phyloP scores from a whole-genome alignment of 805 yeast genomes.

The Saccharomycopsis synnaedendra region DNA sequence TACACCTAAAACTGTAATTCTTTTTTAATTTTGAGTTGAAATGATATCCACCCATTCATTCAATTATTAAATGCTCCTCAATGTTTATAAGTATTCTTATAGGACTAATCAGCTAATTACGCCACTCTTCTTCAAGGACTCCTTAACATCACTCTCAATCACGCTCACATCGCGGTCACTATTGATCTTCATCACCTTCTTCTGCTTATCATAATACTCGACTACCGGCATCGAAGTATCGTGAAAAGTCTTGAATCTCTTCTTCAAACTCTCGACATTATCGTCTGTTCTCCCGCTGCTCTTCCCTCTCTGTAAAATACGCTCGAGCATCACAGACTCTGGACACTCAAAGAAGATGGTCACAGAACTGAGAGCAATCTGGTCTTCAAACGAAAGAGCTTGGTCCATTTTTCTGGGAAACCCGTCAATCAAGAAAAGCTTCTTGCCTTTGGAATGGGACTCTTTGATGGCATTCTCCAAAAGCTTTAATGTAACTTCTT shows the following conservation, averaged over 20 bases:
- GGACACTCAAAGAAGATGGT: slow-evolving; percentile 76
- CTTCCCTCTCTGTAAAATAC: slow-evolving; percentile 84
- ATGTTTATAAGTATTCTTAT: background rate
- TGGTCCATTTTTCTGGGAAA: slow-evolving; percentile 99
- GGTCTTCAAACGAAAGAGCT: slow-evolving; percentile 82
- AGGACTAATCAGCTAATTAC: slow-evolving; percentile 17
- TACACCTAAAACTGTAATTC: too few relatives aligned
- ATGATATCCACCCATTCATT: too few relatives aligned
- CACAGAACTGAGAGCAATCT: slow-evolving; percentile 58
- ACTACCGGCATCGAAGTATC: slow-evolving; percentile 94
- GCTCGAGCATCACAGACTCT: slow-evolving; percentile 68
- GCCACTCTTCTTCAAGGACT: slow-evolving; percentile 37
- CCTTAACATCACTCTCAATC: slow-evolving; percentile 61
- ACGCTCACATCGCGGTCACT: slow-evolving; percentile 76
- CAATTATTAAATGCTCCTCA: background rate
- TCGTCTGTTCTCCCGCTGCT: slow-evolving; percentile 93
- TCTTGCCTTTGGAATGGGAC: slow-evolving; percentile 34
- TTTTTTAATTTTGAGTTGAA: too few relatives aligned
- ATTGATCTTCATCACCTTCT: slow-evolving; percentile 62
- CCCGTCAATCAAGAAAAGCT: slow-evolving; percentile 79
- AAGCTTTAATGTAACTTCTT: slow-evolving; percentile 75
- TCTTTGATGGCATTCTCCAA: slow-evolving; percentile 69
- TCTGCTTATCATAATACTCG: slow-evolving; percentile 62
- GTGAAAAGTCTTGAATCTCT: slow-evolving; percentile 76
- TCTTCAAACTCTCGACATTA: slow-evolving; percentile 79